Evolutionary conservation across 2,329 filamentous ascomycete species (phyloP), one percentile per base, ranked within the genome.

Genomic region (Colletotrichum kahawae): DNA sequence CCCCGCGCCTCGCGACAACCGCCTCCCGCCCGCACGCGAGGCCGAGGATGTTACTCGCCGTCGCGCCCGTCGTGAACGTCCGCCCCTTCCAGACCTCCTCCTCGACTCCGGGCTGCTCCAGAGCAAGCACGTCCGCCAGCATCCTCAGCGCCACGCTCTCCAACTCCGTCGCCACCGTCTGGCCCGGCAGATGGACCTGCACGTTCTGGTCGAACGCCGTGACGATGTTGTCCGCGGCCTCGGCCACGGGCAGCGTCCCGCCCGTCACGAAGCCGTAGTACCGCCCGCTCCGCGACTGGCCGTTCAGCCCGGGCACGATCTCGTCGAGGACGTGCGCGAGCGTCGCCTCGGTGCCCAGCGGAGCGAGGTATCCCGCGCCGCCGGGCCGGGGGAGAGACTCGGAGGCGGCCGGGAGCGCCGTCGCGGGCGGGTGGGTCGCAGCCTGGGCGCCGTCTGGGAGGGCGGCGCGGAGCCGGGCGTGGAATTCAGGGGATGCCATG

Each of bases 191-290:
- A 82, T 98, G 95, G 1, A 98, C 94, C 73, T 93, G 90, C 6
- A 95, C 92, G 82, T 96, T 98, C 82, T 98, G 95, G 82, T 98
- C 96, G 76, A 93, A 90, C 10, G 91, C 90, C 7, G 93, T 93
- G 76, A 96, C 95, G n/a, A 98, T 85, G 77, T 95, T 94, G 82
- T 98, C 96, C 2, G 95, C 96, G 69, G 95, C 90, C 78, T 93
- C 90, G 36, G 95, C 95, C 29, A 95, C 92, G 7, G 95, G 95
- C 0, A 96, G 94, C 9, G 90, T 88, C 16, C 95, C 94, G 59
- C 96, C 96, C 0, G 93, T 98, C 7, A 98, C 94, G 82, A 98
- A 98, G 74, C 95, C 96, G 82, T 95, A 97, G 87, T 97, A 98
- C 70, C 92, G 91, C 13, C 91, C 84, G 57, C 90, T 92, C 56